Evolutionary conservation across 345 rosid species (phyloP).

Genomic region (Lenwebbia sp.): DNA sequence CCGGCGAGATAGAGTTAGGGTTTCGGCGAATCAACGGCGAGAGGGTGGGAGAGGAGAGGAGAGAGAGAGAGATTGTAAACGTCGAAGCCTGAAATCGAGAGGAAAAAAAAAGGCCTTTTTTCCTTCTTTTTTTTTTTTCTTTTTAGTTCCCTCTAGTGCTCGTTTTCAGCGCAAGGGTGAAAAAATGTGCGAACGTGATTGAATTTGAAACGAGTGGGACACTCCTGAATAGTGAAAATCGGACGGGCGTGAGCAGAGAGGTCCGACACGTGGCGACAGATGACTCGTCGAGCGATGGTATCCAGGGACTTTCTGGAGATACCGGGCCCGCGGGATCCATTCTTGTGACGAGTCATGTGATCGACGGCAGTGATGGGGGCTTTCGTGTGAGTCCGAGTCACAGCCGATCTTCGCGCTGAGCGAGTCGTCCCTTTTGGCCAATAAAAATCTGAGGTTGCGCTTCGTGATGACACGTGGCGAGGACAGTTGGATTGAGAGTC

Average conservation of each 20-base stretch:
- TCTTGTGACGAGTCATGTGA: neutral
- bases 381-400: neutral
- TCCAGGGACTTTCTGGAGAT: neutral
- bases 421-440: neutral
- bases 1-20: slow-evolving; percentile 61
- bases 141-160: neutral
- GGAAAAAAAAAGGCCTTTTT: neutral
- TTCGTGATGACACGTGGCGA: neutral
- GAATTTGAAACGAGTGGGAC: neutral
- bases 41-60: neutral
- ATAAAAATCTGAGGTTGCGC: neutral
- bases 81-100: neutral
- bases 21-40: slow-evolving; percentile 45
- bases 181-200: neutral
- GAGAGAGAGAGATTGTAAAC: neutral
- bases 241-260: neutral
- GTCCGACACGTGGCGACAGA: neutral
- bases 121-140: too few species aligned
- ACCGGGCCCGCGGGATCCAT: neutral
- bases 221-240: neutral
- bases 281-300: neutral
- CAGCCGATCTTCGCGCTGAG: neutral
- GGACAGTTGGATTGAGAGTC: neutral
- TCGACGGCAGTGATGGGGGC: neutral
- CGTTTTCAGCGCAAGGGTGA: neutral